Percentiles rank a stretch among this genome's conserved stretches.
Conservation (phyloP, 2,329 filamentous ascomycete genomes). For the Epichloe bromicola region DNA sequence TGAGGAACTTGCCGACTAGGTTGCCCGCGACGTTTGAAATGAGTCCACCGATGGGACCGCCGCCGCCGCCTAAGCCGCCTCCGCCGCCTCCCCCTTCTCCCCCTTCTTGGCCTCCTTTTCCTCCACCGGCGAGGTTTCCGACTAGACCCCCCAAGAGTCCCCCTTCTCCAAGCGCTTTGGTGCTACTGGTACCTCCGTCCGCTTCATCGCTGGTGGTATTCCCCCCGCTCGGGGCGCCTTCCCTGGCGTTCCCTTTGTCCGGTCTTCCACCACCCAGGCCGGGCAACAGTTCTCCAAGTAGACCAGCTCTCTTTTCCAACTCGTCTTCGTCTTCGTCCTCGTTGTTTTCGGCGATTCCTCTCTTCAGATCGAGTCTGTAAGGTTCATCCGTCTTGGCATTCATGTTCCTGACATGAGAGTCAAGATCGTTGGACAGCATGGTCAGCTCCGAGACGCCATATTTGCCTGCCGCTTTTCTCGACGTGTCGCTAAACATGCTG, state of each 20-base stretch:
- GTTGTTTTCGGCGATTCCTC: no score
- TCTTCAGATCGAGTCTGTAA: conserved; percentile 4
- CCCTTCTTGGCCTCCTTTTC: neutral
- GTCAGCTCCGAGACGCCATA: conserved; percentile 7
- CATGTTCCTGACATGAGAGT: conserved; percentile 5
- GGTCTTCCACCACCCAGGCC: no score
- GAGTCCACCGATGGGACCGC: neutral
- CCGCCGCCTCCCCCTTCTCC: neutral
- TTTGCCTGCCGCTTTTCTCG: conserved; percentile 4
- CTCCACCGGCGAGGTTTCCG: neutral
- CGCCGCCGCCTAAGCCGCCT: neutral
- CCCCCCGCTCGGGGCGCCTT: no score
- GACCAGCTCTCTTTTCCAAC: neutral
- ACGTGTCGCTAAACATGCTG: conserved; percentile 8
- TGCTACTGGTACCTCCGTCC: neutral
- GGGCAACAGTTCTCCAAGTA: no score
- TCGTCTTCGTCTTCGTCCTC: neutral
- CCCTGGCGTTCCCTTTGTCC: no score
- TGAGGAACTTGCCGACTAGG: conserved; percentile 2
- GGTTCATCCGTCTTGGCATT: conserved; percentile 6
- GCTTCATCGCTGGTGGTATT: neutral
- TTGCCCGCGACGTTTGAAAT: conserved; percentile 2
- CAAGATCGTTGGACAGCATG: conserved; percentile 6
- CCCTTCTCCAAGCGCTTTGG: neutral
- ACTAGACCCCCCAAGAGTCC: neutral